These are phyloP conservation scores for Phytophthora sp. DNA, from an alignment of 352 stramenopile genomes.

Conservation along the genomic window DNA sequence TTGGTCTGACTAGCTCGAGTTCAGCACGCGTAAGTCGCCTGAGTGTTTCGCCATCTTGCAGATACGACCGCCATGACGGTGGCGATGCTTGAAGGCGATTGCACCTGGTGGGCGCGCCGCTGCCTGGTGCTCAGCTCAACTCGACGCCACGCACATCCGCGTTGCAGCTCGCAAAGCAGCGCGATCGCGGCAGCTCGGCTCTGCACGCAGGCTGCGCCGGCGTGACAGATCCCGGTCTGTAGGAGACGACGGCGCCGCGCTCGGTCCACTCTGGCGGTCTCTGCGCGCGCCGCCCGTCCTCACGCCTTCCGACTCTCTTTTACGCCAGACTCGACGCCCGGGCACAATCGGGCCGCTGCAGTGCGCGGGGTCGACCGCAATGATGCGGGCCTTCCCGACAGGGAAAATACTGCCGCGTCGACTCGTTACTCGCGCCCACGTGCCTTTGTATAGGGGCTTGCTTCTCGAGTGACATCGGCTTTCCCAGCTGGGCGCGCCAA, in stretches of 20 bases:
- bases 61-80: not conserved
- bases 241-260: constrained; percentile 6
- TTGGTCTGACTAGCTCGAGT: constrained; percentile 8
- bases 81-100: not conserved
- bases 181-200: not conserved
- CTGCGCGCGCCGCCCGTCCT: constrained; percentile 11
- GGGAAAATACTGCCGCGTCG: constrained; percentile 30
- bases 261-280: constrained; percentile 17
- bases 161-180: constrained; percentile 5
- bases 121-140: not conserved
- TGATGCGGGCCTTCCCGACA: constrained; percentile 17
- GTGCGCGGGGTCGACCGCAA: too few relatives aligned
- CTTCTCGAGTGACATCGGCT: constrained; percentile 29
- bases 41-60: not conserved
- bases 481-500: constrained; percentile 30
- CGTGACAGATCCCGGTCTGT: constrained; percentile 33
- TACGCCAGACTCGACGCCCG: too few relatives aligned
- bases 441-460: constrained; percentile 33
- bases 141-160: not conserved
- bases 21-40: not conserved
- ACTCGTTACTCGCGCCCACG: constrained; percentile 38
- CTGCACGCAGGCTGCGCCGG: not conserved
- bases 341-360: too few relatives aligned
- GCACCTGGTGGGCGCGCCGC: not conserved
- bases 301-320: constrained; percentile 29